Percentiles rank a stretch among this genome's conserved stretches.
Evolutionary conservation across 2,329 filamentous ascomycete genomes (phyloP).

Genomic region (Claviceps lovelessii): DNA sequence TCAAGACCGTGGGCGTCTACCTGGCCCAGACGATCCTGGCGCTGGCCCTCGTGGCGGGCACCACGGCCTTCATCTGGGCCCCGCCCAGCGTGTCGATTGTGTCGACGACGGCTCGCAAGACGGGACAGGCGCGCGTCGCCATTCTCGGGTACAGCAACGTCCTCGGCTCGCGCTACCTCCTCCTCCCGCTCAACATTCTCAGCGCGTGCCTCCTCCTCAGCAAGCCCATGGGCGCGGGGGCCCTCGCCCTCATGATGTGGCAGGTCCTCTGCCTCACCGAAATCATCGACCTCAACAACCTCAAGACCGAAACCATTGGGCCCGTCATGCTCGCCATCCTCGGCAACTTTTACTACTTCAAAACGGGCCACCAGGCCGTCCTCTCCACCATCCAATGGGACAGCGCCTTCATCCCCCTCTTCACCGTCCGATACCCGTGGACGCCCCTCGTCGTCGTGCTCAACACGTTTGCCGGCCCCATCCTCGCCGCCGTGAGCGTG

Average conservation of each 20-base stretch:
- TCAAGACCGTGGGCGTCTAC: conserved; percentile 64
- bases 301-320: conserved; percentile 59
- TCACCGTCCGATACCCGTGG: conserved; percentile 77
- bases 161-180: conserved; percentile 79
- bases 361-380: conserved; percentile 87
- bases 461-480: conserved; percentile 83
- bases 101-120: conserved; percentile 25
- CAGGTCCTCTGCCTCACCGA: conserved; percentile 71
- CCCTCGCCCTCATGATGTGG: conserved; percentile 70
- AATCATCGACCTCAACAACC: conserved; percentile 44
- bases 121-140: conserved; percentile 45
- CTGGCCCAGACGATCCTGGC: conserved; percentile 70
- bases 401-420: conserved; percentile 77
- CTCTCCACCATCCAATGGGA: conserved; percentile 92
- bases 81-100: conserved; percentile 70
- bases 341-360: conserved; percentile 91
- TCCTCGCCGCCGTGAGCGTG: conserved; percentile 64
- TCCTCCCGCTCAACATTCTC: conserved; percentile 67
- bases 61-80: conserved; percentile 71
- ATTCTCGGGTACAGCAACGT: conserved; percentile 86
- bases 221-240: conserved; percentile 86
- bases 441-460: conserved; percentile 65
- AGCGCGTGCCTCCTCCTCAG: conserved; percentile 66
- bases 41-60: conserved; percentile 68
- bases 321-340: conserved; percentile 76